Base-by-base conservation (phyloP, 176 grass and related monocot species). In the Elaeis guineensis region DNA sequence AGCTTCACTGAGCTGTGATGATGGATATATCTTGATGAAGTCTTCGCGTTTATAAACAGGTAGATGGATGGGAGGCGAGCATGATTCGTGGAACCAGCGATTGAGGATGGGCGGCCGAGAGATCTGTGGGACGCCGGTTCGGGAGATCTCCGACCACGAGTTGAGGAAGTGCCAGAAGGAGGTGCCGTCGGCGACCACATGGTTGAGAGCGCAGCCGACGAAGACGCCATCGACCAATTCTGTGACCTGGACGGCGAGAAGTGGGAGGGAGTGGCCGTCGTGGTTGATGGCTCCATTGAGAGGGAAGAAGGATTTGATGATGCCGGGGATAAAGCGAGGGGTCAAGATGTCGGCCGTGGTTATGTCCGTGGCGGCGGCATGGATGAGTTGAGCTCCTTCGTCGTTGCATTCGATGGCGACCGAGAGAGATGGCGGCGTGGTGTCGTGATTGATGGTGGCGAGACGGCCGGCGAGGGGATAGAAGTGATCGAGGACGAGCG, bases 81-180 rank as follows among this genome's bases (percentile, higher is more conserved):
- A 44, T 44, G 35, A 44, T 3, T 44, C 35, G 11, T 44, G 35
- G 35, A 44, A 44, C 35, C 35, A 44, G 35, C 35, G 35, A 12
- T 9, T 44, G 2, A 44, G 35, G 11, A 14, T 44, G 9, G 35
- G 35, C 1, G 35, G 35, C 35, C 35, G 9, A 44, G 35, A 14
- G 6, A 44, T 44, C 11, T 44, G 35, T 44, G 0, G 4, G 67
- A 65, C 16, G 83, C 69, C 39, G 11, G 88, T 85, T 59, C 84
- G 84, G 81, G 81, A 92, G 35, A 92, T 72, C 35, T 51, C 23
- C 1, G 93, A 82, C 93, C 93, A 98, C 25, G 79, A 57, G 63
- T 98, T 98, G 23, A 86, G 80, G 64, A 98, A 92, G 66, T 89
- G 73, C 93, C 93, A 98, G 28, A 98, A 92, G 29, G 93, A 98